Percentiles rank a stretch among this genome's conserved stretches.
Conservation (phyloP, 257 asterid species). For the Solanum chiquidenum region DNA sequence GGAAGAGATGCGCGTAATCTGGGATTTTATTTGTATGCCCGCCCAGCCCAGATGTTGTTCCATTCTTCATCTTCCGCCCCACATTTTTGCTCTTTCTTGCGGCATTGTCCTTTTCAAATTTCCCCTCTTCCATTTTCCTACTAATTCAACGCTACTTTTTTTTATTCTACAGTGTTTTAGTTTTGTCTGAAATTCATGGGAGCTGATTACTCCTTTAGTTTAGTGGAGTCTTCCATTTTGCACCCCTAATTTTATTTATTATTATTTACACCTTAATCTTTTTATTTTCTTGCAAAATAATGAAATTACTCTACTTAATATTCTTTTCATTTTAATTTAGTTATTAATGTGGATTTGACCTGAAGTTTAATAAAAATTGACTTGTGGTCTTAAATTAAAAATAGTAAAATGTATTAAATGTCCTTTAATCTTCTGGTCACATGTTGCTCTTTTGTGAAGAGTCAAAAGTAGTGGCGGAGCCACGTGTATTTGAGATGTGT, state of each 20-base stretch:
- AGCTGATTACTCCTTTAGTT: too few species aligned
- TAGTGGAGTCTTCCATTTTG: neutral
- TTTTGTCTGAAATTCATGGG: neutral
- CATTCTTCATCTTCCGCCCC: neutral
- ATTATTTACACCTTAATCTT: neutral
- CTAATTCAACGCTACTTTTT: neutral
- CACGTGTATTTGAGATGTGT: too few species aligned
- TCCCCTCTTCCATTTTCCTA: neutral
- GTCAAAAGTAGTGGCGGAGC: neutral
- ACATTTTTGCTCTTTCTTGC: neutral
- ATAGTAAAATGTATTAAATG: neutral
- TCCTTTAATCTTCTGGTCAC: neutral
- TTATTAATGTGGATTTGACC: neutral
- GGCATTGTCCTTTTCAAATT: neutral
- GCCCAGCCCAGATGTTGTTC: neutral
- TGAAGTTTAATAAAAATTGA: neutral
- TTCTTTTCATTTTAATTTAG: neutral
- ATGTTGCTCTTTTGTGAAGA: neutral
- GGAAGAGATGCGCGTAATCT: neutral
- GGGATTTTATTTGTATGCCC: neutral
- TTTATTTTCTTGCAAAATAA: neutral
- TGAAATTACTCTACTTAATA: neutral
- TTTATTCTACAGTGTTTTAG: too few species aligned
- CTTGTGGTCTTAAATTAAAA: neutral
- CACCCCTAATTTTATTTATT: too few species aligned